Evolutionary conservation across 805 yeast genomes (phyloP), one percentile per base, ranked within the genome.

Genomic region (Saccharomycopsis synnaedendra): DNA sequence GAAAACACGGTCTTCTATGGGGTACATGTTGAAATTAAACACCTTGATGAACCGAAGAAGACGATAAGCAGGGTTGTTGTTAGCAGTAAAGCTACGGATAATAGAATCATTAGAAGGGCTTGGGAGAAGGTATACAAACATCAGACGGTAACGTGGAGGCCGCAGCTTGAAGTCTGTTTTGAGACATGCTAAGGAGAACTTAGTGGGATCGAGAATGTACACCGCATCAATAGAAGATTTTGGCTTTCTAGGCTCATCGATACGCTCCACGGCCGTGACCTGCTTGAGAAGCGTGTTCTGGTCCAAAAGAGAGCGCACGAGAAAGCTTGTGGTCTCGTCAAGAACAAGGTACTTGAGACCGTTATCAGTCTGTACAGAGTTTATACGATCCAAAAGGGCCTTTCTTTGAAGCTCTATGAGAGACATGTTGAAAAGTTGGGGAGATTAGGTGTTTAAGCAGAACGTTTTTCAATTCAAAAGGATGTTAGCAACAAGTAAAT

Each of bases 51-150:
- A 44, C 30, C 46, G 37, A 47, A n/a, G 55, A 52, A 9, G 64
- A 39, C 45, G 57, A 60, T 19, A 59, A 55, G 30, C 66, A 52
- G 43, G 62, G 58, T 27, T 51, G 39, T 45, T 41, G 45, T 39
- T 48, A 3, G 34, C 31, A 7, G 41, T 33, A 31, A 47, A 49
- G 31, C 52, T 44, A 5, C 28, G 31, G 11, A 47, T 49, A 19
- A 41, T 46, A 6, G 41, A 49, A 28, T 63, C 60, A 4, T 49
- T 54, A 6, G 65, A 63, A 32, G 72, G 57, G 1, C 81, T 81
- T 0, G 95, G 89, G 8, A 85, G 64, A 56, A 90, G 79, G 51
- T 84, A 72, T 4, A 86, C 72, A 60, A 84, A 81, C 1, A 89
- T 89, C 39, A 71, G 74, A 47, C 77, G 77, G 64, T 89, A 93